These are phyloP conservation scores for Blechomonas ayalai DNA, from an alignment of 208 protist species.

Conservation along the genomic window DNA sequence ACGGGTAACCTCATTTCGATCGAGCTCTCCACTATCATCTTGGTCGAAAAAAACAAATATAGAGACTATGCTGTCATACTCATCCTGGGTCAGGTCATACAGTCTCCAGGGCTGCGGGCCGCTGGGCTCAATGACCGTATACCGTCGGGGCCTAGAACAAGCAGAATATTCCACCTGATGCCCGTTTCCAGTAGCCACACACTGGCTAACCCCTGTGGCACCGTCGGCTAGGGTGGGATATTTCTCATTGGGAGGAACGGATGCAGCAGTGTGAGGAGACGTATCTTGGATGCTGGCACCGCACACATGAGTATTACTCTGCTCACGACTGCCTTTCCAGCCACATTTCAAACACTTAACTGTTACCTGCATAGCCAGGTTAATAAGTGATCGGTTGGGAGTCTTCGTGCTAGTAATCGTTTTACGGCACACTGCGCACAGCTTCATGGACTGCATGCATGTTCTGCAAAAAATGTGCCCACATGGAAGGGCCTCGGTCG, in stretches of 20 bases:
- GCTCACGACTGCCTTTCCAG: slow-evolving; percentile 58
- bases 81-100: slow-evolving; percentile 53
- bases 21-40: slow-evolving; percentile 53
- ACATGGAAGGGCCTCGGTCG: slow-evolving; percentile 30
- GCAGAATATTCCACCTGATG: not conserved
- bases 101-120: slow-evolving; percentile 36
- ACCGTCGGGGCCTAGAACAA: slow-evolving; percentile 1
- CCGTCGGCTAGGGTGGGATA: no score
- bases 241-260: not conserved
- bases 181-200: no score
- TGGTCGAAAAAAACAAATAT: slow-evolving; percentile 82
- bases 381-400: slow-evolving; percentile 64
- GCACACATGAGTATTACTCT: slow-evolving; percentile 21
- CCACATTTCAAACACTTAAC: slow-evolving; percentile 48
- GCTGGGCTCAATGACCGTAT: slow-evolving; percentile 34
- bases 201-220: no score
- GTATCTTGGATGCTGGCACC: not conserved
- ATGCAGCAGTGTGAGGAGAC: not conserved
- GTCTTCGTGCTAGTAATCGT: slow-evolving; percentile 11
- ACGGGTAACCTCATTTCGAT: slow-evolving; percentile 39
- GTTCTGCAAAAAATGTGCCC: slow-evolving; percentile 53
- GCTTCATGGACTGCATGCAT: slow-evolving; percentile 25
- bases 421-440: slow-evolving; percentile 58
- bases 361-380: slow-evolving; percentile 47
- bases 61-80: slow-evolving; percentile 80